Evolutionary conservation across 805 yeast genomes (phyloP), one percentile per base, ranked within the genome.

Genomic region (Ogataea chonburiensis): DNA sequence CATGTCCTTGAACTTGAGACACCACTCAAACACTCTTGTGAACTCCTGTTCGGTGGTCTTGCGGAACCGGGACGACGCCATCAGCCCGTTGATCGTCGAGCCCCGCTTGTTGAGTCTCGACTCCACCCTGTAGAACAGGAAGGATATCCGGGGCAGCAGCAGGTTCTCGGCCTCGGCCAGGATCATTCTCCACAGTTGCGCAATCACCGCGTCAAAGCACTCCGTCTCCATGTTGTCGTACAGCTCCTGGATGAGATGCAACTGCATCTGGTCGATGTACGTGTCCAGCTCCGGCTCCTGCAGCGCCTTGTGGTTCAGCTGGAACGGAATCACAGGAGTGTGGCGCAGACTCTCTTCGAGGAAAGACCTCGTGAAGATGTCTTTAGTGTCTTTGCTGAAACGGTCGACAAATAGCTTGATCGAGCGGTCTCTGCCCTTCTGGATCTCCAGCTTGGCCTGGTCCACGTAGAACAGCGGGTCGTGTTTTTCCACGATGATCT

Each of bases 391-490:
- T 2, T 75, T 64, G 0, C 86, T 67, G 47, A 88, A 85, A 46
- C 84, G 82, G 34, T 76, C 83, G 7, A 86, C 93, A 45, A 91
- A 75, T 39, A 77, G 56, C 38, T 79, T 75, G 33, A 84, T 71
- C 40, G 83, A 75, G 38, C 85, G 73, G 36, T 83, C 83, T 55
- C 79, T 77, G 1, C 80, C 69, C 42, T 88, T 70, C 20, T 69
- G 62, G 18, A 91, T 63, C 1, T 79, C 71, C 45, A 91, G 65
- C 49, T 81, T 75, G 0, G 91, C 80, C 45, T 81, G 73, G 1
- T 95, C 94, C 60, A 91, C 71, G 29, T 80, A 82, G 52, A 84
- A 91, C 7, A 86, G 61, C 1, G 95, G 87, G 59, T 89, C 95
- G 24, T 75, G 75, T 30, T 79, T 71, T 49, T 89, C 96, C 34